Percentiles rank a stretch among this genome's conserved stretches.
Conservation (phyloP, 805 yeast genomes). For the Wickerhamiella brachini region DNA sequence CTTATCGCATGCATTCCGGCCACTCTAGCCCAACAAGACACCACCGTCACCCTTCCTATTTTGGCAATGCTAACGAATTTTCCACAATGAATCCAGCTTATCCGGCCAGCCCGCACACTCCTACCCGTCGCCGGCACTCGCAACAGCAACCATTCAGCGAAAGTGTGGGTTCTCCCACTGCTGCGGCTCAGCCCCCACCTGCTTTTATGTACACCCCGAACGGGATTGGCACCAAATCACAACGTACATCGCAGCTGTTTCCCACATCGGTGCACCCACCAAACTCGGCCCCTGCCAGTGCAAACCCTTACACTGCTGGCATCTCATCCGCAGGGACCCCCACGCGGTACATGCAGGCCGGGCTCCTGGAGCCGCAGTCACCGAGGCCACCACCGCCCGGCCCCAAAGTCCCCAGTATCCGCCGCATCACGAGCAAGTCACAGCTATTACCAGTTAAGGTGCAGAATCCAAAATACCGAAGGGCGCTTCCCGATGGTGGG, state of each 20-base stretch:
- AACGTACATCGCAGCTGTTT: background rate
- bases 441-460: slow-evolving; percentile 23
- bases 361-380: slow-evolving; percentile 11
- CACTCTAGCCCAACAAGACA: slow-evolving; percentile 3
- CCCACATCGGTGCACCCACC: background rate
- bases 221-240: background rate
- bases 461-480: slow-evolving; percentile 21
- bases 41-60: slow-evolving; percentile 2
- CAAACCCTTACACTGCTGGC: background rate
- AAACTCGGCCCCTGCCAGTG: background rate
- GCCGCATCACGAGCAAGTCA: slow-evolving; percentile 10
- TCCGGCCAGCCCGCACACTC: slow-evolving; percentile 1
- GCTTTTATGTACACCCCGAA: background rate
- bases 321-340: background rate
- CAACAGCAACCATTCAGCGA: slow-evolving; percentile 5
- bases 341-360: slow-evolving; percentile 3
- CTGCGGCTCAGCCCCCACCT: background rate
- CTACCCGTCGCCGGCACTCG: background rate
- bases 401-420: slow-evolving; percentile 1
- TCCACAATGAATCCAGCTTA: slow-evolving; percentile 1
- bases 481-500: slow-evolving; percentile 28
- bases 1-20: background rate
- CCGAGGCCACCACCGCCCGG: background rate
- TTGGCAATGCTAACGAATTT: background rate
- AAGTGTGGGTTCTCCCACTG: background rate